phyloP scores from a whole-genome alignment of 768 basidiomycete species.

The Mycena metata region DNA sequence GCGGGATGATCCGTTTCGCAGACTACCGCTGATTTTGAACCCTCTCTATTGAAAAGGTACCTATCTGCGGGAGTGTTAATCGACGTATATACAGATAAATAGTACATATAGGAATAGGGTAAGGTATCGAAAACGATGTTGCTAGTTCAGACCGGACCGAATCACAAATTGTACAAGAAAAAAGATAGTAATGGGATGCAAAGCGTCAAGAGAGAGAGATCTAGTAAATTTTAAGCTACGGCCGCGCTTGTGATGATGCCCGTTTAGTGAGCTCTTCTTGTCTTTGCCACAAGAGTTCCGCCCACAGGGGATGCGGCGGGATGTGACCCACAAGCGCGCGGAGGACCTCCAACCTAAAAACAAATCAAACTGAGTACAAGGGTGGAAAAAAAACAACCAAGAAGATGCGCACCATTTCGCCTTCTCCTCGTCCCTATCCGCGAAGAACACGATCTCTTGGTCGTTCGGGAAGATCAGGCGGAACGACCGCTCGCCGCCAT shows the following conservation, averaged over 20 bases:
- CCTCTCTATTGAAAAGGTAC: slow-evolving; percentile 39
- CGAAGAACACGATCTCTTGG: slow-evolving; percentile 90
- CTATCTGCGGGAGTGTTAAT: slow-evolving; percentile 26
- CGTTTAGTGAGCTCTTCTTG: slow-evolving; percentile 67
- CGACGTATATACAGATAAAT: slow-evolving; percentile 43
- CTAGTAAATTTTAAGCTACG: slow-evolving; percentile 27
- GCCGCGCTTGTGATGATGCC: slow-evolving; percentile 39
- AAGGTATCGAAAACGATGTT: slow-evolving; percentile 30
- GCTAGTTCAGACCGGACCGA: slow-evolving; percentile 8
- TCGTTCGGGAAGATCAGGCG: slow-evolving; percentile 82
- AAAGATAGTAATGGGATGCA: slow-evolving; percentile 2
- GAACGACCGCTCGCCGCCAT: slow-evolving; percentile 87
- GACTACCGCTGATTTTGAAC: slow-evolving; percentile 9
- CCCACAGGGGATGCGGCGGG: slow-evolving; percentile 94
- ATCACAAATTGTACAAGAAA: slow-evolving; percentile 34
- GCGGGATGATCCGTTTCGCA: no score
- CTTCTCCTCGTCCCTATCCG: slow-evolving; percentile 93
- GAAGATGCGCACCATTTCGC: slow-evolving; percentile 74
- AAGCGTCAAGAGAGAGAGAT: slow-evolving; percentile 10
- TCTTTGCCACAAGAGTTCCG: slow-evolving; percentile 89
- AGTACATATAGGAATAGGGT: slow-evolving; percentile 30
- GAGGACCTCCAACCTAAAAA: slow-evolving; percentile 84
- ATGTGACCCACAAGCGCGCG: slow-evolving; percentile 89
- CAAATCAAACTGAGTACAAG: slow-evolving; percentile 7
- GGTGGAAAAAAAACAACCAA: slow-evolving; percentile 22